Percentiles rank a stretch among this genome's conserved stretches.
These are phyloP conservation scores for Huiozyma sinensis DNA, from an alignment of 805 yeast species.

Conservation along the genomic window DNA sequence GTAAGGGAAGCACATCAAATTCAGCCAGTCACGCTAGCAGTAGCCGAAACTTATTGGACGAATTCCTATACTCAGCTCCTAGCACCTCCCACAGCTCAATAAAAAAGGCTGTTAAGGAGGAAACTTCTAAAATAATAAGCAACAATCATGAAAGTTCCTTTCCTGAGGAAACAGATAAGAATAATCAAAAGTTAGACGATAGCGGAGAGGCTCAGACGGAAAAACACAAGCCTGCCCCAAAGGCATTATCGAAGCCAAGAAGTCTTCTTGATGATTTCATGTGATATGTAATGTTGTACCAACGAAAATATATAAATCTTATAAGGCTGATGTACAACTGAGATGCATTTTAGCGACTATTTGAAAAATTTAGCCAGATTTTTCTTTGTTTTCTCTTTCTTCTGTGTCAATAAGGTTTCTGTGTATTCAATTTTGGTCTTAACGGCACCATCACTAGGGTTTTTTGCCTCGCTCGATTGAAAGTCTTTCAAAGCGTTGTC, in stretches of 20 bases:
- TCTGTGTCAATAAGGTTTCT: conserved; percentile 31
- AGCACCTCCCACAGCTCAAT: too few relatives aligned
- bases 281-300: conserved; percentile 10
- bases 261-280: conserved; percentile 27
- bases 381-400: conserved; percentile 41
- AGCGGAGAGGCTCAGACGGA: background rate
- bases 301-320: background rate
- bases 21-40: too few relatives aligned
- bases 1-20: too few relatives aligned
- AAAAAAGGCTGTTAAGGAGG: background rate
- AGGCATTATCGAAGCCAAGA: conserved; percentile 9
- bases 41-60: too few relatives aligned
- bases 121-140: background rate
- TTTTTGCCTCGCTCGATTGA: conserved; percentile 32
- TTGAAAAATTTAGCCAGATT: conserved; percentile 55
- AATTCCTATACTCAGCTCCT: too few relatives aligned
- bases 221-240: background rate
- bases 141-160: background rate
- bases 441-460: conserved; percentile 43
- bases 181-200: background rate
- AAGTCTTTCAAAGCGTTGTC: conserved; percentile 41
- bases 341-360: background rate
- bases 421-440: conserved; percentile 34
- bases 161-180: background rate
- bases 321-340: background rate